Evolutionary conservation across 495 filamentous ascomycete species (phyloP), one percentile per base, ranked within the genome.

Genomic region (Parachaetomium inaequale): DNA sequence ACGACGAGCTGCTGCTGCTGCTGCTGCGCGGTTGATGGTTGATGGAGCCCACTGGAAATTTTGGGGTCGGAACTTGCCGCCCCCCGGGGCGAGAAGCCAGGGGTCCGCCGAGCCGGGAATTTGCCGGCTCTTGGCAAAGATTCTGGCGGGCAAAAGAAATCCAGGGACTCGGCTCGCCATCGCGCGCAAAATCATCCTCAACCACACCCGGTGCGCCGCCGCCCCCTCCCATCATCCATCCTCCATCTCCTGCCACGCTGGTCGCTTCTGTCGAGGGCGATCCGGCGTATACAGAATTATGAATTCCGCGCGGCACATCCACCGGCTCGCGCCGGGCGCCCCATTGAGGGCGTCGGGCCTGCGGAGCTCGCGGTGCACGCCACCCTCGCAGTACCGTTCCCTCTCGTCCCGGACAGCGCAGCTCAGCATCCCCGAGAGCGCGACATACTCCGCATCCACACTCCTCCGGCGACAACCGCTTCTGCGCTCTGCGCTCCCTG

Each of bases 351-450:
- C 71, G 56, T 72, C 78, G 59, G 62, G 65, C 72, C 66, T 71
- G 42, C 77, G 73, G 63, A 72, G 75, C 68, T 75, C 76, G 59
- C 75, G 77, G 70, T 78, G 81, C 64, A 79, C 79, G 63, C 77
- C 82, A 46, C 81, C 81, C 36, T 78, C 82, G 28, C 87, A 85
- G 61, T 80, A 83, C 74, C 81, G 85, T 70, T 81, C 87, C 79
- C 61, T 82, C 8, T 78, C 78, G 29, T 80, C 63, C 51, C 66
- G 34, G 58, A 70, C 59, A 56, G 26, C 64, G 57, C 63, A 58
- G 11, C 40, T 68, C 32, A 67, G 38, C 28, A 62, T 32, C 50
- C 54, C 62, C 57, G 52, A 62, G 25, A 47, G 52, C 65, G 45
- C 68, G 53, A 58, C 65, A 19, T 62, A 61, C 23, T 28, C 66